Base-by-base conservation (phyloP, 164 flowering plant genomes). In the Amborella trichopoda region DNA sequence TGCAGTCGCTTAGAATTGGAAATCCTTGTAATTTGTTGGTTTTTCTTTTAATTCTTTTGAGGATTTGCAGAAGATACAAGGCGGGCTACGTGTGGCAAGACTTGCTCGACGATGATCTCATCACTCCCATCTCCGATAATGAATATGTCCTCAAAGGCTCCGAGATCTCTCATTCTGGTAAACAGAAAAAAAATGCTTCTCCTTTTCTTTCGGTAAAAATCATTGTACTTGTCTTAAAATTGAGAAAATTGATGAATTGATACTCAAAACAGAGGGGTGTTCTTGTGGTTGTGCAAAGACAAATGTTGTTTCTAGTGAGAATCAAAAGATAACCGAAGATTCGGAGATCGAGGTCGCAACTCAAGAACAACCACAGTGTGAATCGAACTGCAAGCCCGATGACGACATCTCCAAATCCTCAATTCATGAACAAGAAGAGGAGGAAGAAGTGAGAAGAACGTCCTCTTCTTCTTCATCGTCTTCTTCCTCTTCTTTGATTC, bases 131-230 rank as follows among this genome's bases (percentile, higher is more conserved):
- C 18, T 66, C 78, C 24, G 80, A 79, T 56, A 75, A 79, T 40
- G 87, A 82, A 48, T 82, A 75, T 45, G 76, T 79, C 46, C 81
- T 82, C 52, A 73, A 79, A 60, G 93, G 93, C 46, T 82, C 84
- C 26, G 65, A 73, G 52, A 48, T 53, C 6, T 28, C 32, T 5
- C 6, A 13, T 6, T 30, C 6, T 30, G 34, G 13, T 6, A 30
- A 6, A 30, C 34, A 30, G 6, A 30, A n/a, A n/a, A n/a, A n/a
- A n/a, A n/a, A n/a, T n/a, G n/a, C n/a, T n/a, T n/a, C n/a, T 19
- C 50, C n/a, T 25, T 6, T 26, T 23, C 26, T 26, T 27, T 16
- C 6, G 50, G 51, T 54, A 54, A 26, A 19, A 5, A 30, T 30
- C 34, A 30, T 30, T 30, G 9, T 6, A 30, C 34, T 6, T 30